Percentiles rank a stretch among this genome's conserved stretches.
These are phyloP conservation scores for Russula olivacea DNA, from an alignment of 768 basidiomycete genomes.

Conservation along the genomic window DNA sequence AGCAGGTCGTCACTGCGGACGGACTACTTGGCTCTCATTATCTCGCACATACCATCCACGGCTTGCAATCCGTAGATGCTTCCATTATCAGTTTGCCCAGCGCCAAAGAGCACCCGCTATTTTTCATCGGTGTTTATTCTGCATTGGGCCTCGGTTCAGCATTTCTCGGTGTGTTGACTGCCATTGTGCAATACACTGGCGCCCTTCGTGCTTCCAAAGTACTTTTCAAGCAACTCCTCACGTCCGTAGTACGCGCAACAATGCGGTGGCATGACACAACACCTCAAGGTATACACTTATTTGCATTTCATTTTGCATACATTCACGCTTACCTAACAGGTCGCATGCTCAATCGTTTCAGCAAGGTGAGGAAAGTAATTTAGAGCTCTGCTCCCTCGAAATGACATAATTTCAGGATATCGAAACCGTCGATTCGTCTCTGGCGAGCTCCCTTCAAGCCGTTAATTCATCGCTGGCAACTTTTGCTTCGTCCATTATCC, in stretches of 20 bases:
- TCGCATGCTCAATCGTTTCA: slow-evolving; percentile 83
- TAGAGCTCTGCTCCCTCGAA: neutral
- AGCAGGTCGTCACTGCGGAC: slow-evolving; percentile 27
- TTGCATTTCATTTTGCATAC: slow-evolving; percentile 1
- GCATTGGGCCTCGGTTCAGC: slow-evolving; percentile 50
- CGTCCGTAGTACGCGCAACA: slow-evolving; percentile 69
- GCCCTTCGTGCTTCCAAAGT: slow-evolving; percentile 38
- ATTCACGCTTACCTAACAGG: slow-evolving; percentile 36
- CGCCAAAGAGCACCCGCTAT: slow-evolving; percentile 56
- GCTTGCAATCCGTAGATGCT: slow-evolving; percentile 8
- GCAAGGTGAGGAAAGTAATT: slow-evolving; percentile 41
- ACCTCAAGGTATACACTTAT: slow-evolving; percentile 53
- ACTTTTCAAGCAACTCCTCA: slow-evolving; percentile 49
- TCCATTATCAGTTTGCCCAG: slow-evolving; percentile 35
- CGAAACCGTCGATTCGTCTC: slow-evolving; percentile 75
- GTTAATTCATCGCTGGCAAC: slow-evolving; percentile 75
- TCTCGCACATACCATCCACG: slow-evolving; percentile 21
- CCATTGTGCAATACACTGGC: slow-evolving; percentile 55
- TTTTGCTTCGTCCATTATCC: slow-evolving; percentile 70
- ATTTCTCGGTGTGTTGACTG: slow-evolving; percentile 41
- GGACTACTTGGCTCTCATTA: slow-evolving; percentile 28
- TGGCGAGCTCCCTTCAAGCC: slow-evolving; percentile 61
- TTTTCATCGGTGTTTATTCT: slow-evolving; percentile 66
- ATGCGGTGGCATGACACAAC: slow-evolving; percentile 84
- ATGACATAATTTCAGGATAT: slow-evolving; percentile 48